These are phyloP conservation scores for Lophiotrema nucula DNA, from an alignment of 495 filamentous ascomycete species.

Conservation along the genomic window DNA sequence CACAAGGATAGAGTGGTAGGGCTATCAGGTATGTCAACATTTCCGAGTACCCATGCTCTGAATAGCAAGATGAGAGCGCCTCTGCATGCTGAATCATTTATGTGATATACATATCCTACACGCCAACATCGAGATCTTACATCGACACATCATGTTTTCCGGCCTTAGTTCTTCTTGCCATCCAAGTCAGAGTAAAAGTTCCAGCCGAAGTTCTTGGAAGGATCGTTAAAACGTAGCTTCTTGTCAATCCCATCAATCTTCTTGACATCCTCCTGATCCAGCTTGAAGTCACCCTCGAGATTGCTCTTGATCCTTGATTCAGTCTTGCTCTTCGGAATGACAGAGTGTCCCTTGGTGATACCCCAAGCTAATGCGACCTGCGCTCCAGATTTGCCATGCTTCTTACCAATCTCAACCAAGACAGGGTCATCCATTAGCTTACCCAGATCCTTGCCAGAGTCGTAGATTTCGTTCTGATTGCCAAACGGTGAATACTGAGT, in stretches of 20 bases:
- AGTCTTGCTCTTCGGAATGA: conserved; percentile 64
- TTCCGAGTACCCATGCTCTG: no score
- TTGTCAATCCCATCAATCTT: conserved; percentile 55
- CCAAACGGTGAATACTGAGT: conserved; percentile 69
- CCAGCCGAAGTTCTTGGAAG: conserved; percentile 53
- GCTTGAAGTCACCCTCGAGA: conserved; percentile 59
- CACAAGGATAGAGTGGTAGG: no score
- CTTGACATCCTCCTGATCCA: conserved; percentile 53
- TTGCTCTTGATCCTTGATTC: conserved; percentile 54
- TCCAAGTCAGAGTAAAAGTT: conserved; percentile 63
- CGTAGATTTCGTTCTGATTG: conserved; percentile 67
- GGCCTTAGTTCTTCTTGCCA: conserved; percentile 50
- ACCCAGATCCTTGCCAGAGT: conserved; percentile 47
- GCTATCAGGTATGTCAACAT: no score
- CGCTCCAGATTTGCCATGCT: conserved; percentile 59
- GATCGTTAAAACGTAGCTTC: conserved; percentile 62
- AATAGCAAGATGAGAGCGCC: no score
- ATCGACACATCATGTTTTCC: no score
- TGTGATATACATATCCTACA: no score
- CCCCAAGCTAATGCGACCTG: conserved; percentile 68
- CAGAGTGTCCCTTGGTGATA: conserved; percentile 60
- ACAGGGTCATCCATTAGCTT: conserved; percentile 63
- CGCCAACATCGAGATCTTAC: no score
- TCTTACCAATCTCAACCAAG: conserved; percentile 60
- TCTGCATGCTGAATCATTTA: no score